These are phyloP conservation scores for Phragmites australis DNA, from an alignment of 176 grass and related monocot genomes.

Conservation along the genomic window DNA sequence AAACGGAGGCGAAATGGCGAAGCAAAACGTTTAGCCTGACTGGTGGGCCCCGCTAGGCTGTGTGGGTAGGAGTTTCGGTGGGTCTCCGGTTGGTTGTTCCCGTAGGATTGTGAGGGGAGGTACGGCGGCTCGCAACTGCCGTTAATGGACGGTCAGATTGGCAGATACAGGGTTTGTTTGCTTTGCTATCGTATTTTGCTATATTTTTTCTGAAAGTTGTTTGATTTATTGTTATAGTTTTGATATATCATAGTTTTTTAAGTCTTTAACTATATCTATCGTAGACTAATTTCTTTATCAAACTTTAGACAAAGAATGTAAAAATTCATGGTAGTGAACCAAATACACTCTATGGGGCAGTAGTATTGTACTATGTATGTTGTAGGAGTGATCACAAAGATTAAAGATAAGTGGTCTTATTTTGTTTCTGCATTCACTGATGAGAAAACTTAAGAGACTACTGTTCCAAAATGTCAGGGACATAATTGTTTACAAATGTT, in stretches of 20 bases:
- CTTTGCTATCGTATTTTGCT: no score
- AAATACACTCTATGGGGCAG: no score
- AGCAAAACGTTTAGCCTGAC: background rate
- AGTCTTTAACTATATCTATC: no score
- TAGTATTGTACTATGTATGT: no score
- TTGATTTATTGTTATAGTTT: no score
- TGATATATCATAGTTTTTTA: no score
- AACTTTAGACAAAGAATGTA: no score
- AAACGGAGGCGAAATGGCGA: constrained; percentile 35
- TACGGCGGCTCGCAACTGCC: background rate
- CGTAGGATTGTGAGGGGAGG: background rate
- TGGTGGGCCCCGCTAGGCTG: background rate
- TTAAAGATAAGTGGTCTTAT: background rate
- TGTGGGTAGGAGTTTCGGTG: constrained; percentile 22
- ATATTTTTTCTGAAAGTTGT: no score
- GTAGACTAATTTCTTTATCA: no score
- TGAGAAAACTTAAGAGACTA: background rate
- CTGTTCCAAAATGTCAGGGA: background rate
- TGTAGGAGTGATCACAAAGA: background rate
- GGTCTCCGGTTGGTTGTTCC: constrained; percentile 20
- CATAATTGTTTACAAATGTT: background rate
- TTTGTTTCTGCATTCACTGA: background rate
- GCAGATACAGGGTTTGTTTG: no score
- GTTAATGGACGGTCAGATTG: constrained; percentile 11
- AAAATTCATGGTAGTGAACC: no score